These are phyloP conservation scores for Conticribra guillardii DNA, from an alignment of 108 stramenopile genomes.

Conservation along the genomic window DNA sequence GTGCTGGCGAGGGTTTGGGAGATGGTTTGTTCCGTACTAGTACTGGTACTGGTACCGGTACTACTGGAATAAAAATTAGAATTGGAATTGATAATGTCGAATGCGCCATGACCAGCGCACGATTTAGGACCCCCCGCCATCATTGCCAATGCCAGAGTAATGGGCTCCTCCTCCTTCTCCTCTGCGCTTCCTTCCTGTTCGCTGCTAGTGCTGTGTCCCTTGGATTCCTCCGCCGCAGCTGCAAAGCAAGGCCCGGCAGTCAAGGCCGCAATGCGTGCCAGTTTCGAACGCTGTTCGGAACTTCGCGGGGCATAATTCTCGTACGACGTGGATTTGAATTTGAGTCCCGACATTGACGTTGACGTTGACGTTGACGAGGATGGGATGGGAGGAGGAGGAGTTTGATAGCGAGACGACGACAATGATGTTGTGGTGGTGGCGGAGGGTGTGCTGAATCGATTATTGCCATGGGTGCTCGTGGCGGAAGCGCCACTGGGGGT, in stretches of 20 bases:
- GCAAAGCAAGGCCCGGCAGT: conserved; percentile 68
- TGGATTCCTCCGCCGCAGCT: conserved; percentile 2
- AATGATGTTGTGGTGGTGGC: conserved; percentile 8
- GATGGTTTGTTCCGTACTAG: conserved; percentile 17
- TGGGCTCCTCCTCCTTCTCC: too few relatives aligned
- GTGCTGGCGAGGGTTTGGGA: conserved; percentile 49
- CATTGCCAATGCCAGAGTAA: conserved; percentile 27
- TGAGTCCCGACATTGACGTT: conserved; percentile 4
- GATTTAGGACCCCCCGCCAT: too few relatives aligned
- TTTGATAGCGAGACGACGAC: conserved; percentile 9
- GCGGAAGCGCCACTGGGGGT: conserved; percentile 1
- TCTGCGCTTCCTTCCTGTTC: too few relatives aligned
- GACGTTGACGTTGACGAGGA: conserved; percentile 8
- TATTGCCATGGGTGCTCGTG: background rate
- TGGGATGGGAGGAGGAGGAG: conserved; percentile 13
- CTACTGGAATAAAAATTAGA: background rate
- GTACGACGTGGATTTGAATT: conserved; percentile 54
- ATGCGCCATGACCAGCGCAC: conserved; percentile 45
- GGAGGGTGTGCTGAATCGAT: background rate
- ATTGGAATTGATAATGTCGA: background rate
- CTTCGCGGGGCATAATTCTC: conserved; percentile 83
- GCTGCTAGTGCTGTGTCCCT: background rate
- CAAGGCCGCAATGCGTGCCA: conserved; percentile 71
- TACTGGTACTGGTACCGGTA: background rate
- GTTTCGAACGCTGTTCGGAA: conserved; percentile 59